A percentile compares a stretch with the other conserved stretches of the same genome.
These are phyloP conservation scores for Fusarium devonianum DNA, from an alignment of 2,329 filamentous ascomycete genomes.

Conservation along the genomic window DNA sequence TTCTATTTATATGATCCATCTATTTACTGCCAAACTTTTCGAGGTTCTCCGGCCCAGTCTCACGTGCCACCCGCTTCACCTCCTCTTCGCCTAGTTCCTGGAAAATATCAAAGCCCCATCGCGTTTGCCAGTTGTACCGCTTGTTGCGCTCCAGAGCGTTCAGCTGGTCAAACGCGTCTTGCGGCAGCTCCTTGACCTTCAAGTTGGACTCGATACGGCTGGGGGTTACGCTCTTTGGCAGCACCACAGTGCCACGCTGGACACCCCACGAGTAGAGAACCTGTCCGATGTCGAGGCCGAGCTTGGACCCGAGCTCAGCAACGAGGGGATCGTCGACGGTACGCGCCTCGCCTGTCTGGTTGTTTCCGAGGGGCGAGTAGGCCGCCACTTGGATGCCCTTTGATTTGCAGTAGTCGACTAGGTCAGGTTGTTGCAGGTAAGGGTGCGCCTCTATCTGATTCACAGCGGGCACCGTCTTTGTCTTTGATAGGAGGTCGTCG, in stretches of 20 bases:
- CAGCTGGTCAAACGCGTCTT: slow-evolving; percentile 47
- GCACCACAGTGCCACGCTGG: slow-evolving; percentile 1
- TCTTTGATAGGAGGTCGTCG: slow-evolving; percentile 55
- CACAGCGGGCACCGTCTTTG: slow-evolving; percentile 64
- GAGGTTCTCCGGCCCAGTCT: too few relatives aligned
- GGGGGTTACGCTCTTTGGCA: slow-evolving; percentile 5
- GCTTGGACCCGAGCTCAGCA: slow-evolving; percentile 52
- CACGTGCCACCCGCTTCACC: too few relatives aligned
- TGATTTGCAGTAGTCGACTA: slow-evolving; percentile 41
- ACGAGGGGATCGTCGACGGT: slow-evolving; percentile 59
- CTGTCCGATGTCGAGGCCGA: slow-evolving; percentile 1
- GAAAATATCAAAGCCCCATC: slow-evolving; percentile 56
- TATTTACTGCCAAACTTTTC: too few relatives aligned
- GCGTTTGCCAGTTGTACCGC: slow-evolving; percentile 52
- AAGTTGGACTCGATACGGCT: background rate
- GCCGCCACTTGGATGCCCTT: slow-evolving; percentile 6
- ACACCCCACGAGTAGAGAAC: slow-evolving; percentile 5
- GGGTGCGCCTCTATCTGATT: slow-evolving; percentile 77
- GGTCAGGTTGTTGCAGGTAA: slow-evolving; percentile 67
- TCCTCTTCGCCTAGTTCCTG: slow-evolving; percentile 50
- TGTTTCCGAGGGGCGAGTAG: slow-evolving; percentile 8
- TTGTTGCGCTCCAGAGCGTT: slow-evolving; percentile 51
- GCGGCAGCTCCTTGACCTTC: slow-evolving; percentile 49
- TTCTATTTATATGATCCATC: background rate
- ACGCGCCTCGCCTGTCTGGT: slow-evolving; percentile 52